Evolutionary conservation across 2,329 filamentous ascomycete genomes (phyloP).

Genomic region (Myriosclerotinia curreyana): DNA sequence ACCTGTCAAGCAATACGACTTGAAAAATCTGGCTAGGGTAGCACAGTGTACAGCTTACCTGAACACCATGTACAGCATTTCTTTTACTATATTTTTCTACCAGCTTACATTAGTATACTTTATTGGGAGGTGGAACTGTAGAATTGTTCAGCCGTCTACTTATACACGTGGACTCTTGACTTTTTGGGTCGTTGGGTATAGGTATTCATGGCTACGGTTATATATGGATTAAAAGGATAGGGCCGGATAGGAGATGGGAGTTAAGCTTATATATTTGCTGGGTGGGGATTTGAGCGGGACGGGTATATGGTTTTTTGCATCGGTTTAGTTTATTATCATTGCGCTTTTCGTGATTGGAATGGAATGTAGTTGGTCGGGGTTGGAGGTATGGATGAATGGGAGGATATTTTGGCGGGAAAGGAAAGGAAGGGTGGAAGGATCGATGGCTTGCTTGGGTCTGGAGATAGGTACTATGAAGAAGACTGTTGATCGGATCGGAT

Average conservation of each 20-base stretch:
- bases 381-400: conserved; percentile 13
- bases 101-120: conserved; percentile 17
- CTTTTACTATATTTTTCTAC: conserved; percentile 16
- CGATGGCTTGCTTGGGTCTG: conserved; percentile 8
- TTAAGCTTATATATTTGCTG: conserved; percentile 8
- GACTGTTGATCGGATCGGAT: conserved; percentile 7
- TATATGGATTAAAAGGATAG: conserved; percentile 19
- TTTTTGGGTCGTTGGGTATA: conserved; percentile 15
- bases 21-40: conserved; percentile 12
- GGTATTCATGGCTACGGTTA: conserved; percentile 17
- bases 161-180: conserved; percentile 9
- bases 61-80: conserved; percentile 16
- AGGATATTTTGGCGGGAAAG: conserved; percentile 1
- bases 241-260: conserved; percentile 16
- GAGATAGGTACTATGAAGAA: not conserved
- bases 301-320: not conserved
- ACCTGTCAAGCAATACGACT: not conserved
- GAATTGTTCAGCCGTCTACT: conserved; percentile 2
- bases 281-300: conserved; percentile 1
- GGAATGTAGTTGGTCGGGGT: conserved; percentile 8
- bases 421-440: not conserved
- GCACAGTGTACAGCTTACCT: conserved; percentile 10
- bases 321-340: conserved; percentile 11
- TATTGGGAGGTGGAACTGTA: conserved; percentile 11
- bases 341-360: conserved; percentile 4